These are phyloP conservation scores for Holtermanniella nyarrowii DNA, from an alignment of 768 basidiomycete genomes.

Conservation along the genomic window DNA sequence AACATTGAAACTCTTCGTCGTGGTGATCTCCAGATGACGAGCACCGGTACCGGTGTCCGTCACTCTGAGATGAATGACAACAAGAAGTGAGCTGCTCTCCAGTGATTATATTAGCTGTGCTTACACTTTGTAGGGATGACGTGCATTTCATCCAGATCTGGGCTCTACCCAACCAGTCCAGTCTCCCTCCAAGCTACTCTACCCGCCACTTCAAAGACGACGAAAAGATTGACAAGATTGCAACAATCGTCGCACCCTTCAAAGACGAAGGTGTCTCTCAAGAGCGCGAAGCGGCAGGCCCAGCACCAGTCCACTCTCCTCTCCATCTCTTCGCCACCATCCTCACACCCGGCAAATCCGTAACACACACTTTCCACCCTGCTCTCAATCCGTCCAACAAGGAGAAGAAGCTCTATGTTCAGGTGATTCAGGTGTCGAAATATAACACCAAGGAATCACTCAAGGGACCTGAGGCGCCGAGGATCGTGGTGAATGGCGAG, in stretches of 20 bases:
- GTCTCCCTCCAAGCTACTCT: slow-evolving; percentile 68
- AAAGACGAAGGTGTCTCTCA: slow-evolving; percentile 50
- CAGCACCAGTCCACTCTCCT: slow-evolving; percentile 53
- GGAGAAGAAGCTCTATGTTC: slow-evolving; percentile 63
- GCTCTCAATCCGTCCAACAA: slow-evolving; percentile 7
- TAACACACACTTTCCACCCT: slow-evolving; percentile 49
- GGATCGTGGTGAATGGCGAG: slow-evolving; percentile 48
- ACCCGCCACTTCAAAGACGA: slow-evolving; percentile 73
- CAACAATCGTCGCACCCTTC: slow-evolving; percentile 64
- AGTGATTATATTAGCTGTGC: neutral
- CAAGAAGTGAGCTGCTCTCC: slow-evolving; percentile 8
- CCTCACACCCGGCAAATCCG: slow-evolving; percentile 50
- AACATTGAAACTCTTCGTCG: slow-evolving; percentile 80
- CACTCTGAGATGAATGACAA: slow-evolving; percentile 58
- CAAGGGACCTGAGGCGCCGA: slow-evolving; percentile 46
- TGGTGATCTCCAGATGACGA: slow-evolving; percentile 84
- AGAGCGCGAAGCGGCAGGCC: slow-evolving; percentile 60
- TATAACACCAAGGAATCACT: slow-evolving; percentile 53
- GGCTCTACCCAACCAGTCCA: slow-evolving; percentile 47
- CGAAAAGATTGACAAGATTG: slow-evolving; percentile 66
- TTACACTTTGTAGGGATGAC: slow-evolving; percentile 6
- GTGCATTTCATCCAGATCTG: slow-evolving; percentile 64
- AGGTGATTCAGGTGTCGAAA: slow-evolving; percentile 74
- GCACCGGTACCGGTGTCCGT: slow-evolving; percentile 79
- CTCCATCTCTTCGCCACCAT: slow-evolving; percentile 59